phyloP scores from a whole-genome alignment of 2,329 filamentous ascomycete species.

The Proliferodiscus dingleyae region DNA sequence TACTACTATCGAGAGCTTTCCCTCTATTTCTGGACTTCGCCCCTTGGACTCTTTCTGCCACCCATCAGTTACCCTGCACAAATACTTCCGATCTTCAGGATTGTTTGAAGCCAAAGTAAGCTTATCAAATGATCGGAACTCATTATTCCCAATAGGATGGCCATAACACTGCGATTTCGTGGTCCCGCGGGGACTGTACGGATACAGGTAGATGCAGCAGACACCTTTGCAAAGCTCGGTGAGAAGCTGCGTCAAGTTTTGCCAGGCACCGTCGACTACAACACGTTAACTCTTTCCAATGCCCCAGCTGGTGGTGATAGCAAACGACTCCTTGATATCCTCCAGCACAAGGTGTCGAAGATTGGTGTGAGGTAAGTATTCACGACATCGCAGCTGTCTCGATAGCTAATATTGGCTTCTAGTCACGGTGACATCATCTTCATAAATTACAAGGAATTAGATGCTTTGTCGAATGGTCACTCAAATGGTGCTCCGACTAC shows the following conservation, averaged over 20 bases:
- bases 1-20: neutral
- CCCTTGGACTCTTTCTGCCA: neutral
- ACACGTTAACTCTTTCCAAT: constrained; percentile 58
- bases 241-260: constrained; percentile 52
- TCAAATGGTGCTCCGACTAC: constrained; percentile 34
- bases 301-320: constrained; percentile 53
- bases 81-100: neutral
- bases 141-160: neutral
- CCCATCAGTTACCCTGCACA: neutral
- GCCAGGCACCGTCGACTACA: constrained; percentile 56
- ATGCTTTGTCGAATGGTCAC: constrained; percentile 39
- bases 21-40: neutral
- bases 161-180: constrained; percentile 38
- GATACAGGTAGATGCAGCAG: constrained; percentile 68
- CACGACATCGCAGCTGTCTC: neutral
- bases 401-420: neutral
- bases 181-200: constrained; percentile 92
- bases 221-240: constrained; percentile 64
- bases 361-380: constrained; percentile 54
- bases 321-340: constrained; percentile 55
- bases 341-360: constrained; percentile 49
- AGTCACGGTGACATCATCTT: constrained; percentile 92
- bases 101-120: neutral
- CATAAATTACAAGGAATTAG: constrained; percentile 67
- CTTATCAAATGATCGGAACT: neutral